Conservation (phyloP, 352 stramenopile species). For the Paralagenidium karlingii region DNA sequence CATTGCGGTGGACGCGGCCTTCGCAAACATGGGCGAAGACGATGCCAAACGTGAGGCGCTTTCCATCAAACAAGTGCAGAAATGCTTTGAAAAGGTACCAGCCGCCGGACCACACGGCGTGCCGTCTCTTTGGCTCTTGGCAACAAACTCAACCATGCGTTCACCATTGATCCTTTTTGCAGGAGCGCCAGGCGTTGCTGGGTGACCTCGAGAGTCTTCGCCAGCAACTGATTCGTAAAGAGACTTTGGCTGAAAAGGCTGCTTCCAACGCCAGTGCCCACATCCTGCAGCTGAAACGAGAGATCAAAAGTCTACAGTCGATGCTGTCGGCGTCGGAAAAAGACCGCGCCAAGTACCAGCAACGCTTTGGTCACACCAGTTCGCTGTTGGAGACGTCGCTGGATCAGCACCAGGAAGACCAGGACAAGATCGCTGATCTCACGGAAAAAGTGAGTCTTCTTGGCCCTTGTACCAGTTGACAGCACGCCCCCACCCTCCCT, state of each 20-base stretch:
- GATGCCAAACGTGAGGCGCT: too few relatives aligned
- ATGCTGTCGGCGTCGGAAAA: constrained; percentile 25
- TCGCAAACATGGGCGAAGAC: too few relatives aligned
- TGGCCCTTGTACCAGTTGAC: background rate
- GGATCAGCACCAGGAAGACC: constrained; percentile 62
- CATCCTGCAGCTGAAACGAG: constrained; percentile 62
- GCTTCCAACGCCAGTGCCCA: constrained; percentile 40
- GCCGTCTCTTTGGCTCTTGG: too few relatives aligned
- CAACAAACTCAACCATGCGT: background rate
- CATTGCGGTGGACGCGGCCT: too few relatives aligned
- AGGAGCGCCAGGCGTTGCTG: constrained; percentile 56
- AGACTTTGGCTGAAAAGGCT: constrained; percentile 30
- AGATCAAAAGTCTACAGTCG: constrained; percentile 44
- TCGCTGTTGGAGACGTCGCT: constrained; percentile 55
- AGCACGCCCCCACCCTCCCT: background rate
- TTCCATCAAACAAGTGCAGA: constrained; percentile 58
- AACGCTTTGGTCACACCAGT: constrained; percentile 56
- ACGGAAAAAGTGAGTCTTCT: constrained; percentile 16
- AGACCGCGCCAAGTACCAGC: constrained; percentile 23
- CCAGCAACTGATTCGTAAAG: constrained; percentile 67
- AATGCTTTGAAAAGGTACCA: constrained; percentile 58
- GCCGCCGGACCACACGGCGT: too few relatives aligned
- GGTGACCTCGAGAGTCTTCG: constrained; percentile 58
- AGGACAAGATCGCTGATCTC: constrained; percentile 27
- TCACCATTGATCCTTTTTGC: background rate